Evolutionary conservation across 257 asterid genomes (phyloP).

Genomic region (Pogostemon cablin): DNA sequence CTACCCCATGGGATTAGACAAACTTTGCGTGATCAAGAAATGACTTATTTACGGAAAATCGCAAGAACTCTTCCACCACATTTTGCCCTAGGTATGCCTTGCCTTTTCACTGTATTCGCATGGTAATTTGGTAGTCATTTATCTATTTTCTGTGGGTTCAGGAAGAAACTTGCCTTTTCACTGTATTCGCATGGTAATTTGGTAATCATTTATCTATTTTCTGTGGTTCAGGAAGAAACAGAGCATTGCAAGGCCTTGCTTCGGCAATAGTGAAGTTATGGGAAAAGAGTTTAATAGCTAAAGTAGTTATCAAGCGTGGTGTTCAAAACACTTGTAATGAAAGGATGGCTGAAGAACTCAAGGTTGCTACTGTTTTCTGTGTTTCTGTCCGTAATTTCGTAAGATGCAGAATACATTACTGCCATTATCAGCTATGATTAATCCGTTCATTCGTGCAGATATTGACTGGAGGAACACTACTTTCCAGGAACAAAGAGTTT

Average conservation of each 20-base stretch:
- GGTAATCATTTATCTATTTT: slow-evolving; percentile 10
- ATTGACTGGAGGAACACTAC: slow-evolving; percentile 87
- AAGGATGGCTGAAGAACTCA: slow-evolving; percentile 95
- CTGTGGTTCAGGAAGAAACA: slow-evolving; percentile 45
- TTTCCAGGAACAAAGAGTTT: slow-evolving; percentile 92
- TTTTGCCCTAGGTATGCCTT: slow-evolving; percentile 77
- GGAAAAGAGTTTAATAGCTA: slow-evolving; percentile 78
- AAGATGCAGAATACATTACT: neutral
- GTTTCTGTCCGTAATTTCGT: too few relatives aligned
- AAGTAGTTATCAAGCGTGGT: slow-evolving; percentile 92
- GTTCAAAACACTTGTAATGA: slow-evolving; percentile 78
- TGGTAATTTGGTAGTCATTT: slow-evolving; percentile 26
- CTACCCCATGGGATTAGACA: slow-evolving; percentile 67
- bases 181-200: slow-evolving; percentile 18
- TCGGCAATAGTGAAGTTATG: slow-evolving; percentile 83
- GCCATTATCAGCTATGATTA: neutral
- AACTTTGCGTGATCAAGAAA: slow-evolving; percentile 58
- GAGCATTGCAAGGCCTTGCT: slow-evolving; percentile 91
- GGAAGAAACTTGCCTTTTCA: slow-evolving; percentile 43
- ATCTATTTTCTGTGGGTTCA: neutral
- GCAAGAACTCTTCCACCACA: slow-evolving; percentile 83
- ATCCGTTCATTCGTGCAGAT: slow-evolving; percentile 50
- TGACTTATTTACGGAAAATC: slow-evolving; percentile 73
- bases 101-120: neutral
- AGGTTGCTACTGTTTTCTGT: slow-evolving; percentile 43